These are phyloP conservation scores for Suhomyces sp. DNA, from an alignment of 805 yeast genomes.

Conservation along the genomic window DNA sequence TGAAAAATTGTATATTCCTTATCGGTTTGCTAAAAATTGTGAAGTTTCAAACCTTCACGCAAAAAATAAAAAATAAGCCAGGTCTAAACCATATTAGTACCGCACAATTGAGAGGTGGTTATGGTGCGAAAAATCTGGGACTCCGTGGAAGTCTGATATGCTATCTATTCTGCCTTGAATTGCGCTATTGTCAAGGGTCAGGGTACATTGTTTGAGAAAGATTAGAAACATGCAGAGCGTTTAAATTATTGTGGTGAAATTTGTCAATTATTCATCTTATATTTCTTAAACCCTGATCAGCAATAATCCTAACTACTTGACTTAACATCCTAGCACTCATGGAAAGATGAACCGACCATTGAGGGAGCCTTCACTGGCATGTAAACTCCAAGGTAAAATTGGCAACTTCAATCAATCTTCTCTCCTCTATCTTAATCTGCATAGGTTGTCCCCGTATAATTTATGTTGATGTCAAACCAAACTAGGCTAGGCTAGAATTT, in stretches of 20 bases:
- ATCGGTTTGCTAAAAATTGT: not conserved
- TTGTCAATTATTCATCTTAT: not conserved
- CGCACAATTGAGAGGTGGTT: not conserved
- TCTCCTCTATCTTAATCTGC: not conserved
- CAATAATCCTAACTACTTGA: not conserved
- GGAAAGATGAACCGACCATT: not conserved
- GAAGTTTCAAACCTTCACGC: not conserved
- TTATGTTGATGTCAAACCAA: not conserved
- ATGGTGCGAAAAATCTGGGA: not conserved
- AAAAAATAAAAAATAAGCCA: not conserved
- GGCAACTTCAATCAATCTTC: not conserved
- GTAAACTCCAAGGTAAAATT: not conserved
- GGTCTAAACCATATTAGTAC: not conserved
- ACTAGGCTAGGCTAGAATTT: not conserved
- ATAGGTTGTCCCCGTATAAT: not conserved
- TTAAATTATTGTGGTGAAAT: not conserved
- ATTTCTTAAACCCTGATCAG: not conserved
- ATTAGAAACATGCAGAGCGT: not conserved
- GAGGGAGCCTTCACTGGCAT: not conserved
- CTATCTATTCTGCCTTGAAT: not conserved
- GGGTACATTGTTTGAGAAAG: not conserved
- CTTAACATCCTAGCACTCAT: not conserved
- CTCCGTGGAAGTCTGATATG: not conserved
- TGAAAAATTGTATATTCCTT: not conserved
- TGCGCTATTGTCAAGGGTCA: not conserved